Evolutionary conservation across 768 basidiomycete species (phyloP).

Genomic region (Podaxis sp.): DNA sequence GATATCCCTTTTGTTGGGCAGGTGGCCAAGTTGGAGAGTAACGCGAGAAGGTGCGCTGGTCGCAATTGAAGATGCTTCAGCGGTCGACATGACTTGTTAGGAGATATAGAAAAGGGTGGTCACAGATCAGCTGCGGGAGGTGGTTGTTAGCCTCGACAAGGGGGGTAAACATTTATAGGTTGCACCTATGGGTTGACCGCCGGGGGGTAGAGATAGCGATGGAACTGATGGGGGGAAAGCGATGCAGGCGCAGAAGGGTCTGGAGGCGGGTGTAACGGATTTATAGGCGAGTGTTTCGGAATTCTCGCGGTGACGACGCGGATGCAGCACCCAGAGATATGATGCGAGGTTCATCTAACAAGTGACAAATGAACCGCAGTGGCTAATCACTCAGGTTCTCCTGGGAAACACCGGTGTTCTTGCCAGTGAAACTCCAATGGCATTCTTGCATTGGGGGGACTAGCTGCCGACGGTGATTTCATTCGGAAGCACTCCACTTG

Average conservation of each 20-base stretch:
- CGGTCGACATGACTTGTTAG: background rate
- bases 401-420: background rate
- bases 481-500: background rate
- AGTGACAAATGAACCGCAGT: background rate
- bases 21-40: slow-evolving; percentile 68
- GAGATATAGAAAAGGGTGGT: background rate
- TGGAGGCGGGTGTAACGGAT: background rate
- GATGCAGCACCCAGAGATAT: background rate
- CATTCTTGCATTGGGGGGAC: background rate
- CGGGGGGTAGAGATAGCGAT: background rate
- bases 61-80: slow-evolving; percentile 7
- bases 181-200: background rate
- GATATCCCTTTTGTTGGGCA: slow-evolving; percentile 70
- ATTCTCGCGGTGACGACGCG: slow-evolving; percentile 3
- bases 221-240: background rate
- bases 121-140: slow-evolving; percentile 1
- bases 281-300: slow-evolving; percentile 6
- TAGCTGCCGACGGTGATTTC: background rate
- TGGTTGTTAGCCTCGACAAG: background rate
- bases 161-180: background rate
- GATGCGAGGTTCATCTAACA: background rate
- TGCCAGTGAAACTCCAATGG: slow-evolving; percentile 7
- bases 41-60: slow-evolving; percentile 51
- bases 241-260: background rate
- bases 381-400: slow-evolving; percentile 3